Conservation (phyloP, 129 eudicot genomes). For the Logfia minima region DNA sequence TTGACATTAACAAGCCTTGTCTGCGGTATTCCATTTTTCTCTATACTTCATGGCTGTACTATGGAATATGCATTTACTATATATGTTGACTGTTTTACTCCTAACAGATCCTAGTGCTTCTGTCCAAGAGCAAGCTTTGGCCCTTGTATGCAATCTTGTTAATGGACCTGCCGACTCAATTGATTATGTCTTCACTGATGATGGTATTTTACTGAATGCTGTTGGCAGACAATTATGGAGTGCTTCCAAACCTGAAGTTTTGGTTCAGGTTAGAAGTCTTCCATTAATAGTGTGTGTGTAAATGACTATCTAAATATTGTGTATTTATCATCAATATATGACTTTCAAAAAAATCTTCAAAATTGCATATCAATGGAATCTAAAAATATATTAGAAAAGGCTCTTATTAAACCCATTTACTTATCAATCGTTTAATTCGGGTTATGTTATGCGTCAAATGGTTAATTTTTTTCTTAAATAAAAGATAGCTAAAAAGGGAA, state of each 20-base stretch:
- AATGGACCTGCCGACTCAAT: slow-evolving; percentile 66
- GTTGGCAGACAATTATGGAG: slow-evolving; percentile 70
- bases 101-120: slow-evolving; percentile 72
- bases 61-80: neutral
- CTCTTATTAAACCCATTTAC: neutral
- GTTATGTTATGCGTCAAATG: neutral
- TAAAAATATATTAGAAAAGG: neutral
- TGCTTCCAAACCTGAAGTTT: slow-evolving; percentile 61
- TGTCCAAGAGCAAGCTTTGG: slow-evolving; percentile 95
- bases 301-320: neutral
- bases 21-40: slow-evolving; percentile 47
- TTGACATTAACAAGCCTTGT: slow-evolving; percentile 71
- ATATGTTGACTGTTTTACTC: slow-evolving; percentile 4
- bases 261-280: slow-evolving; percentile 62
- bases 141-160: slow-evolving; percentile 75
- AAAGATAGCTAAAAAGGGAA: neutral
- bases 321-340: neutral
- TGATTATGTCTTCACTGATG: slow-evolving; percentile 66
- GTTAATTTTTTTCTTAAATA: neutral
- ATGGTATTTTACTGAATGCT: slow-evolving; percentile 59
- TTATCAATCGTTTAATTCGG: neutral
- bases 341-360: neutral
- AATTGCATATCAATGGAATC: neutral
- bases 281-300: neutral
- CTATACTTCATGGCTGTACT: slow-evolving; percentile 6